Percentiles rank a stretch among this genome's conserved stretches.
Evolutionary conservation across 129 eudicot genomes (phyloP).

Genomic region (Lonicera japonica): DNA sequence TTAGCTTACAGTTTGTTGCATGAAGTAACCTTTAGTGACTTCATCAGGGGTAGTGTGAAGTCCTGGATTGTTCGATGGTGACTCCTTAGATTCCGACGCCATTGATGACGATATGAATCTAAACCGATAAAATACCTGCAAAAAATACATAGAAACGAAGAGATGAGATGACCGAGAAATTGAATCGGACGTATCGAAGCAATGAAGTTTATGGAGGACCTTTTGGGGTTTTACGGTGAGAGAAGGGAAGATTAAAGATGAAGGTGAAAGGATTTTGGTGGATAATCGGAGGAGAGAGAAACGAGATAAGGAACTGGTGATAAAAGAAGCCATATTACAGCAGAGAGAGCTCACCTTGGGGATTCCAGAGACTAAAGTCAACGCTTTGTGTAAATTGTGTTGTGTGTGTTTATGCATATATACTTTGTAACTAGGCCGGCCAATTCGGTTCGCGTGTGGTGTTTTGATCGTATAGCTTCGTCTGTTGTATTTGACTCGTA

Average conservation of each 20-base stretch:
- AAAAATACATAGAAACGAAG: background rate
- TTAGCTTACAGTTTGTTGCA: slow-evolving; percentile 90
- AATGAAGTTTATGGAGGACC: slow-evolving; percentile 17
- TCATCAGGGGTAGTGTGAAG: slow-evolving; percentile 55
- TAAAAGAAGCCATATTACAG: slow-evolving; percentile 32
- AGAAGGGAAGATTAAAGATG: slow-evolving; percentile 22
- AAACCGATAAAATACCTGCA: slow-evolving; percentile 30
- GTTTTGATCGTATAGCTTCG: too few species aligned
- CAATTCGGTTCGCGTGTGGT: too few species aligned
- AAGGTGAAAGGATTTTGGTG: slow-evolving; percentile 15
- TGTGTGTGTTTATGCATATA: too few species aligned
- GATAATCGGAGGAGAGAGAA: slow-evolving; percentile 29
- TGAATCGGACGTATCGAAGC: background rate
- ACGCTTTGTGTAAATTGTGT: too few species aligned
- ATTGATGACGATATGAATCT: slow-evolving; percentile 47
- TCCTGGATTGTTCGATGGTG: slow-evolving; percentile 79
- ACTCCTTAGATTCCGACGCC: slow-evolving; percentile 66
- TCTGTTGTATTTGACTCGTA: too few species aligned
- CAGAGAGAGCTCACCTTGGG: slow-evolving; percentile 17
- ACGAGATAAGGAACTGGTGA: slow-evolving; percentile 29
- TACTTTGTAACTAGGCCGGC: too few species aligned
- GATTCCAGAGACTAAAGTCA: slow-evolving; percentile 9
- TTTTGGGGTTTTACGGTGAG: slow-evolving; percentile 29
- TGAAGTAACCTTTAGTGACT: slow-evolving; percentile 73
- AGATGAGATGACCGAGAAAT: background rate